Percentiles rank a stretch among this genome's conserved stretches.
Conservation (phyloP, 352 stramenopile species). For the Globisporangium abappressorium region DNA sequence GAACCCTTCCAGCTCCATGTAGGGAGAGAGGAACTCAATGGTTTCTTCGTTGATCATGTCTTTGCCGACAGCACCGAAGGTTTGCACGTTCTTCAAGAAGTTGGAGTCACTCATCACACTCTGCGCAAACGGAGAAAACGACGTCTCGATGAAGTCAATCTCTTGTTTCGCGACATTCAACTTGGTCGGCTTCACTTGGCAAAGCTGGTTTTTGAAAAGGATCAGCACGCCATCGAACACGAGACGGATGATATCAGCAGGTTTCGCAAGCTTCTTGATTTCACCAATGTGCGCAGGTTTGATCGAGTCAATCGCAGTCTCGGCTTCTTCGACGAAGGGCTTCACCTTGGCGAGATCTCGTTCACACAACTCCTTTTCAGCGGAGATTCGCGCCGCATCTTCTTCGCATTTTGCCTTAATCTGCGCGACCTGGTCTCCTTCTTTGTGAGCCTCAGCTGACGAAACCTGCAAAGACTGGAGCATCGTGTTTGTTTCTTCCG, state of each 20-base stretch:
- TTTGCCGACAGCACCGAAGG: slow-evolving; percentile 94
- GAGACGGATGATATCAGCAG: slow-evolving; percentile 97
- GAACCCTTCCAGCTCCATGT: slow-evolving; percentile 97
- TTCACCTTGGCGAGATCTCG: slow-evolving; percentile 97
- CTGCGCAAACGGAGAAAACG: slow-evolving; percentile 94
- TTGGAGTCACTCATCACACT: slow-evolving; percentile 96
- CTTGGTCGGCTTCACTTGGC: slow-evolving; percentile 91
- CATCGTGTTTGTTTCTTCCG: slow-evolving; percentile 97
- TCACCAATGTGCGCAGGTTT: slow-evolving; percentile 97
- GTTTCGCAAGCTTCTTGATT: slow-evolving; percentile 98
- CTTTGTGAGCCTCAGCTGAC: slow-evolving; percentile 95
- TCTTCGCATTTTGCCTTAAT: slow-evolving; percentile 98
- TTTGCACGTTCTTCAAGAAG: slow-evolving; percentile 96
- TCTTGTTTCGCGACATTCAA: slow-evolving; percentile 97
- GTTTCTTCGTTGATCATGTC: slow-evolving; percentile 99
- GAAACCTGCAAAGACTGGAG: slow-evolving; percentile 95
- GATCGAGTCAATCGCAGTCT: slow-evolving; percentile 97
- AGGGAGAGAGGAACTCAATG: slow-evolving; percentile 96
- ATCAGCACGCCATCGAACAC: slow-evolving; percentile 98
- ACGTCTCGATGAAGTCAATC: slow-evolving; percentile 96
- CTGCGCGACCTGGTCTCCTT: slow-evolving; percentile 94
- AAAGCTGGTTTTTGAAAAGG: slow-evolving; percentile 93
- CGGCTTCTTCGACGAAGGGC: slow-evolving; percentile 96
- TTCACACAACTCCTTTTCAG: slow-evolving; percentile 95
- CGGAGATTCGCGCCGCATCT: slow-evolving; percentile 93